Evolutionary conservation across 2,329 filamentous ascomycete species (phyloP), one percentile per base, ranked within the genome.

Genomic region (Calonectria leucothoes): DNA sequence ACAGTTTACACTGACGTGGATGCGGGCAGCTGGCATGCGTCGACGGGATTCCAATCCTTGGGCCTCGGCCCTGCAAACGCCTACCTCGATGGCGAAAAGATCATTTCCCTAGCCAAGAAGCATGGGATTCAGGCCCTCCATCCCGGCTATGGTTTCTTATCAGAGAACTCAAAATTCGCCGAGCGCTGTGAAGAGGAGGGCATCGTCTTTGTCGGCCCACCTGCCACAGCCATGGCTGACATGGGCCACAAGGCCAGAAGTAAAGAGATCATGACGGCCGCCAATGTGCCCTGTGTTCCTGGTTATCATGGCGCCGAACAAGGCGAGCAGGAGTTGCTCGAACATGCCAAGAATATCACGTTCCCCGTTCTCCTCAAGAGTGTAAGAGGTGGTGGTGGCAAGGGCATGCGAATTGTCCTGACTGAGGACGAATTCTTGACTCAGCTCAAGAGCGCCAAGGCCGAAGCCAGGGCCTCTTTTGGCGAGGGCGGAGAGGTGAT

Each of bases 1-100:
- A 98, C 96, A 0, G 90, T 99, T 72, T 99, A 98, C 85, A 99
- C 97, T 10, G 94, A 98, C 77, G 94, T 96, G 48, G 97, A 99
- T 84, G 93, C 94, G 71, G 89, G 88, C 75, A 93, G 95, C 35
- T 97, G 98, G 85, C 97, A 99, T 87, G 95, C 96, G 37, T 88
- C 95, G 71, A 94, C 93, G 79, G 96, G 95, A 31, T 94, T 94
- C 2, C 94, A 94, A 83, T 93, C 96, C 31, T 91, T 98, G 61
- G 95, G 95, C 75, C 90, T 99, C 14, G 96, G 96, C 27, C 91
- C 93, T 10, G 92, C 95, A 20, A 93, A 93, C 63, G 95, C 94
- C 67, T 99, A 99, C 83, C 92, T 99, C 51, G 96, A 99, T 83
- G 96, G 96, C 70, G 94, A 98, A 81, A 92, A 94, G 75, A 98